Evolutionary conservation across 805 yeast genomes (phyloP).

Genomic region (Nematodospora valgi): DNA sequence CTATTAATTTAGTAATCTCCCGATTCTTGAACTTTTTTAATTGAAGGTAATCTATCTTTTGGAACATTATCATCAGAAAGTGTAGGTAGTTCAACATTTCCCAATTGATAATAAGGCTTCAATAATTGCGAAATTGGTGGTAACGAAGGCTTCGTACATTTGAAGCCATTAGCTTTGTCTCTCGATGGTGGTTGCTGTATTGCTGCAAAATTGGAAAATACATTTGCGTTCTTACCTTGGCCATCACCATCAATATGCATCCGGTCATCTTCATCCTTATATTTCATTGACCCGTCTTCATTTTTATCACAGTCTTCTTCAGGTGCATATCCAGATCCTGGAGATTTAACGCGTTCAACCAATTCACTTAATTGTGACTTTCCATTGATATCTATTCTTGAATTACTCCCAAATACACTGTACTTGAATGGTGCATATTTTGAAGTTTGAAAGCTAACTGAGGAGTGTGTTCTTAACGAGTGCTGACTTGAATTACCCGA

Average conservation of each 20-base stretch:
- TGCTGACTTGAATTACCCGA: background rate
- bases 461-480: conserved; percentile 2
- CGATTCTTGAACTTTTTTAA: conserved; percentile 8
- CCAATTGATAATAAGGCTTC: conserved; percentile 3
- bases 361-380: conserved; percentile 4
- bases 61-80: conserved; percentile 4
- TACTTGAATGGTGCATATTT: no score
- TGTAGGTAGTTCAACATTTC: conserved; percentile 6
- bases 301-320: conserved; percentile 4
- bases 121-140: conserved; percentile 10
- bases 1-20: conserved; percentile 3
- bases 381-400: background rate
- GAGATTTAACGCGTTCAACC: conserved; percentile 1
- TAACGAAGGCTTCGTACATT: conserved; percentile 5
- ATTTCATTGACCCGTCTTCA: conserved; percentile 6
- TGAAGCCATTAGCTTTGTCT: background rate
- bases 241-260: conserved; percentile 2
- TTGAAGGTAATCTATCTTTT: conserved; percentile 6
- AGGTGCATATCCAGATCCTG: conserved; percentile 1
- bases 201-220: no score
- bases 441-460: background rate
- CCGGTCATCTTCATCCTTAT: background rate
- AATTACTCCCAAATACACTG: background rate
- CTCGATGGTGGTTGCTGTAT: no score
- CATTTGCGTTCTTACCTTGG: background rate